Base-by-base conservation (phyloP, 352 stramenopile species). In the Pythium dissotocum region DNA sequence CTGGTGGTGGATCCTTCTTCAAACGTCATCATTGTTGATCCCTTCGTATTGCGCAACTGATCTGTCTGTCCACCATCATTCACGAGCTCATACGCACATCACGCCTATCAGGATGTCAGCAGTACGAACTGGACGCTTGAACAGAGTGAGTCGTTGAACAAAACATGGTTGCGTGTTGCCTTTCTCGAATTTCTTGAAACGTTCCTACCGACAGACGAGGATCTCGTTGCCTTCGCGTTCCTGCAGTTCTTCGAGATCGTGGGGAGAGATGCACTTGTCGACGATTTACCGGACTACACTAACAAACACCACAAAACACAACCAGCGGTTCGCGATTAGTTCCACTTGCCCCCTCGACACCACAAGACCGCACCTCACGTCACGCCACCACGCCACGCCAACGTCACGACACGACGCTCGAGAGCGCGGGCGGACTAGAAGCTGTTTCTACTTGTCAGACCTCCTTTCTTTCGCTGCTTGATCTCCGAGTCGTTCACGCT, bases 381-480 rank as follows among this genome's bases (percentile, higher is more conserved):
- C 51, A 36, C 51, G 24, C 51, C n/a, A 36, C 51, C 9, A n/a
- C 21, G 21, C 21, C 21, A 24, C 21, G 21, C 21, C 21, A 24
- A 54, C 18, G 24, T 28, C 36, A 44, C 36, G 36, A 53, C 58
- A 59, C 42, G 42, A 64, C 58, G 54, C 58, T 44, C 58, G 58
- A 55, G 38, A 53, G 52, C 52, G 52, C 53, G 54, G n/a, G 33
- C 21, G 30, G 38, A 24, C 26, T 59, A 67, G 53, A 67, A 67
- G 55, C 63, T 69, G 63, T 55, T 55, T 69, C 63, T 69, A 62
- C 53, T 56, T 26, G 63, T 49, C 54, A 63, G 55, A 87, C 83
- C 83, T 78, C 80, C 73, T 83, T 98, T 98, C 73, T 91, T 91
- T 83, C 97, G 97, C 58, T 97, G 94, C 72, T 97, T 98, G 77